Conservation (phyloP, 73 alveolate genomes). For the Uronychia setigera region DNA sequence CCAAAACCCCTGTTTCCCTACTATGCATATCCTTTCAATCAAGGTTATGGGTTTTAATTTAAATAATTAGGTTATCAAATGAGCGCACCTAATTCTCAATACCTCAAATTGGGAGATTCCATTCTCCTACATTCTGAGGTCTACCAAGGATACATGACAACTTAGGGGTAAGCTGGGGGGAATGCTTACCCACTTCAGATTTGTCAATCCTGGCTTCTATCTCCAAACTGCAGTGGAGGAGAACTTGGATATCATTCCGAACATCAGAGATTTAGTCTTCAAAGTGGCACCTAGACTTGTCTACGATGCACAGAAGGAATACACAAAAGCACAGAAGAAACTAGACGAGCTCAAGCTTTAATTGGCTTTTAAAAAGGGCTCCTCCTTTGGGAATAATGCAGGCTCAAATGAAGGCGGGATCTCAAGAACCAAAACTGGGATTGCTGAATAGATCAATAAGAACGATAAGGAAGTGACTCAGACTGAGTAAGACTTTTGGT, state of each 20-base stretch:
- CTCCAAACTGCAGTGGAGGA: slow-evolving; percentile 10
- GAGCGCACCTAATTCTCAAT: too few relatives aligned
- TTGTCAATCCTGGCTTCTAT: slow-evolving; percentile 4
- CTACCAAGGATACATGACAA: slow-evolving; percentile 16
- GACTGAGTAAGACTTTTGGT: background rate
- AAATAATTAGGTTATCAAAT: too few relatives aligned
- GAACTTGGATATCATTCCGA: slow-evolving; percentile 9
- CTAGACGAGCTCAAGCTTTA: too few relatives aligned
- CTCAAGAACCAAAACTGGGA: background rate
- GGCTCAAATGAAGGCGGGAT: too few relatives aligned
- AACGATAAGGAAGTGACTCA: slow-evolving; percentile 15
- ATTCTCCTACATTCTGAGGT: slow-evolving; percentile 24
- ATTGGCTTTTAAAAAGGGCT: too few relatives aligned
- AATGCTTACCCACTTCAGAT: background rate
- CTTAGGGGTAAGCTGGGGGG: slow-evolving; percentile 11
- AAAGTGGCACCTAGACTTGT: slow-evolving; percentile 25
- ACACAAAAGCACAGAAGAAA: slow-evolving; percentile 17
- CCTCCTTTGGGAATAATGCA: too few relatives aligned
- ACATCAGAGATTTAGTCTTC: slow-evolving; percentile 42
- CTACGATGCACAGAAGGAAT: slow-evolving; percentile 43
- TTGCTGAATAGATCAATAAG: background rate
- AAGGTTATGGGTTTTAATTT: too few relatives aligned
- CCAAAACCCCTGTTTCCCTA: too few relatives aligned
- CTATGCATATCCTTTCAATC: too few relatives aligned
- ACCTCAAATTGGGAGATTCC: slow-evolving; percentile 36